Evolutionary conservation across 306 rosid genomes (phyloP), one percentile per base, ranked within the genome.

Genomic region (Dalbergia cultrata): DNA sequence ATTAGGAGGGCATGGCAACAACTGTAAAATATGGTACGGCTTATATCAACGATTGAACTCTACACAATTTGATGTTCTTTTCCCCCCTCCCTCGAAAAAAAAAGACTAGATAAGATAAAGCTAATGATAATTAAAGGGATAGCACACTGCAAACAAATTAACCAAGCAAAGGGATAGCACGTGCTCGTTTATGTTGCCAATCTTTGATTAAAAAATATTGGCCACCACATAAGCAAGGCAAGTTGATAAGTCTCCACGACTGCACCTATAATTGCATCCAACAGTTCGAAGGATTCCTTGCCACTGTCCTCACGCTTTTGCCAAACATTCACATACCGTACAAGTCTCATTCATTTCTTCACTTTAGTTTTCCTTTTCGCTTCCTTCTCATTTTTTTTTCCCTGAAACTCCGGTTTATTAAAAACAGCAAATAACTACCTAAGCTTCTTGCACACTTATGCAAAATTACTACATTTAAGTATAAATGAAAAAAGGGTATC

Each of bases 321-420:
- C 54, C 66, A 71, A 47, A 58, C 75, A 74, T 57, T 72, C 12
- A 19, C 70, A 77, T 43, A 70, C 72, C 79, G 79, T 71, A 44
- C 80, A 83, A 70, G 71, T 53, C 66, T 65, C 64, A 37, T 77
- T 71, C 70, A 31, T 61, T 70, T 82, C 69, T 70, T 14, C 74
- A 47, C 21, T 31, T 45, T 44, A 8, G 18, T 19, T 16, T 11
- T 9, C 21, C 9, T 9, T 64, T n/a, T 10, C 44, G 34, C 21
- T 22, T 34, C 31, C 3, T 1, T 26, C 31, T 21, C 45, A 9
- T 5, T 45, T 9, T 47, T 37, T 37, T 9, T 6, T 33, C 10
- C 50, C 18, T 7, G 4, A 22, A 67, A 37, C 50, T 56, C 13
- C 13, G 9, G 13, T 58, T 13, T 26, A 26, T 56, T 19, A 13